Evolutionary conservation across 225 moss, liverwort and hornwort species (phyloP), one percentile per base, ranked within the genome.

Genomic region (Asterella californica): DNA sequence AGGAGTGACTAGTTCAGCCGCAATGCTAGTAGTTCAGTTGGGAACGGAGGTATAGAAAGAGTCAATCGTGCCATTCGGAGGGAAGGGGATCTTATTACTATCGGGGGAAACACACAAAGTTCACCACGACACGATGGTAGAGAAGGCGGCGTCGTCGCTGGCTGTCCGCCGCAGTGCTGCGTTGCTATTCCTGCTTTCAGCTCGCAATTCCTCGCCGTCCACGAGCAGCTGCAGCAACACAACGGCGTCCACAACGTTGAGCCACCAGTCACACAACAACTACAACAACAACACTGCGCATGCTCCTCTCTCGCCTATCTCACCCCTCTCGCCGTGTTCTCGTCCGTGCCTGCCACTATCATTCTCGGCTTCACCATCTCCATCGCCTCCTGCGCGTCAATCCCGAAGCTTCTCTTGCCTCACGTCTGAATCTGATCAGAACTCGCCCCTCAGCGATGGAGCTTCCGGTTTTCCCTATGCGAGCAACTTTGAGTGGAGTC

Each of bases 291-390:
- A 53, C 27, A 21, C n/a, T 15, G 21, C 38, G 21, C 15, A 48
- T 48, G 52, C 45, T 19, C 48, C 67, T n/a, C 66, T 49, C 18
- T 82, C 82, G 53, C 79, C 82, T 10, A 60, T 82, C 64, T 85
- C 82, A 34, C 85, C 85, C 25, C 79, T 80, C 5, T 85, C 85
- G 22, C 85, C 85, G 2, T 85, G 84, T 68, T 82, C 84, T 19
- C 72, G 74, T 50, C 79, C 79, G 10, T 69, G 69, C 15, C 72
- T 53, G 37, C 79, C 79, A 14, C 73, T 74, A 21, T 74, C 73
- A 10, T 70, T 75, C 61, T 79, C 76, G 62, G 61, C 85, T 0
- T 76, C 82, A 38, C 82, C 65, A 12, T 59, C 81, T 15, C 50
- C 62, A 2, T 62, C 63, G 11, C 57, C 25, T 21, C 75, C 78